Percentiles rank a stretch among this genome's conserved stretches.
These are phyloP conservation scores for Fistulinella prunicolor DNA, from an alignment of 768 basidiomycete species.

Conservation along the genomic window DNA sequence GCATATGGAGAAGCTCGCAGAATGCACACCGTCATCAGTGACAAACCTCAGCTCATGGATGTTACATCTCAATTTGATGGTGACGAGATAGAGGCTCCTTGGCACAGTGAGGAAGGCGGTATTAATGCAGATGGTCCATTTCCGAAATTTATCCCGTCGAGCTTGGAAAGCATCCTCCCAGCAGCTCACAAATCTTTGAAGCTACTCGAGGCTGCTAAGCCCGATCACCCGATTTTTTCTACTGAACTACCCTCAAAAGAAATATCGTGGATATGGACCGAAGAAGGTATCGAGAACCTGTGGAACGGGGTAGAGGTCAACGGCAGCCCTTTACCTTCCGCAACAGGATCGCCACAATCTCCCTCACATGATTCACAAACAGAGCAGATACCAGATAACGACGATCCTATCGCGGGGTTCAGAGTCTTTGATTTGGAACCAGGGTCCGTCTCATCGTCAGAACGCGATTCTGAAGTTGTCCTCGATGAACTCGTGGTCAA, in stretches of 20 bases:
- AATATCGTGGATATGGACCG: conserved; percentile 47
- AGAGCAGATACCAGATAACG: conserved; percentile 5
- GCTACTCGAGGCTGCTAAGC: conserved; percentile 60
- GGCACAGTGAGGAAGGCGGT: conserved; percentile 39
- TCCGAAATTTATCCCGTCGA: conserved; percentile 61
- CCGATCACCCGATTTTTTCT: conserved; percentile 61
- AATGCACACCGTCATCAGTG: conserved; percentile 21
- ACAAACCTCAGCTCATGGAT: conserved; percentile 15
- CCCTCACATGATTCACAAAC: not conserved
- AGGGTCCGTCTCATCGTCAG: conserved; percentile 36
- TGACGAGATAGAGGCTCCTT: conserved; percentile 38
- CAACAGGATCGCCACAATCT: not conserved
- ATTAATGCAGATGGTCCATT: conserved; percentile 42
- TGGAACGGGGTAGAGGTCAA: conserved; percentile 7
- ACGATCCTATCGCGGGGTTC: conserved; percentile 46
- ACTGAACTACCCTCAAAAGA: conserved; percentile 31
- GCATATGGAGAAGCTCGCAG: conserved; percentile 42
- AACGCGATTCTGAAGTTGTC: conserved; percentile 16
- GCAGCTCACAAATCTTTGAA: conserved; percentile 68
- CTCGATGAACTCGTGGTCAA: conserved; percentile 49
- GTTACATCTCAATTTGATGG: conserved; percentile 21
- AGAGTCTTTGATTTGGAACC: conserved; percentile 67
- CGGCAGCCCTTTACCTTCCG: not conserved
- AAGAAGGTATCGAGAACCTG: conserved; percentile 9
- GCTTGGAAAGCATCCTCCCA: conserved; percentile 50